phyloP scores from a whole-genome alignment of 108 stramenopile genomes.

The Mediolabrus comicus region DNA sequence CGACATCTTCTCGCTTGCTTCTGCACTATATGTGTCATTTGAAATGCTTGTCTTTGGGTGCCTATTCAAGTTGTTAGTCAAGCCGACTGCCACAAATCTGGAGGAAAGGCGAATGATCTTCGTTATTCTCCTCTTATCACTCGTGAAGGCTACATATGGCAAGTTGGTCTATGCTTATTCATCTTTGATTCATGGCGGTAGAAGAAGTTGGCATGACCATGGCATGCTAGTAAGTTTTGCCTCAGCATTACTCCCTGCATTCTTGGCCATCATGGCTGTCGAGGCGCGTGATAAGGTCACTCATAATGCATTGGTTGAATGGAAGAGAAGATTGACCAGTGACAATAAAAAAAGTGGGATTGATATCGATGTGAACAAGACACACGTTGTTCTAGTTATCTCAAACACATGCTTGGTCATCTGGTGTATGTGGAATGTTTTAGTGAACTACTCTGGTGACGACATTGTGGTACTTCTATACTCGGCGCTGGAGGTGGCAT shows the following conservation, averaged over 20 bases:
- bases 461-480: constrained; percentile 19
- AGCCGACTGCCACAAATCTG: neutral
- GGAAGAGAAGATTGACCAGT: constrained; percentile 4
- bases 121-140: constrained; percentile 7
- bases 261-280: constrained; percentile 13
- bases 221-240: neutral
- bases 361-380: constrained; percentile 3
- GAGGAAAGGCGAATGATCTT: constrained; percentile 7
- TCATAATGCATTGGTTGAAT: neutral
- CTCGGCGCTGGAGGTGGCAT: neutral
- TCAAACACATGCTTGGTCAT: neutral
- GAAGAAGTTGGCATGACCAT: constrained; percentile 6
- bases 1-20: neutral
- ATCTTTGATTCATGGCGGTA: constrained; percentile 8
- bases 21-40: constrained; percentile 3
- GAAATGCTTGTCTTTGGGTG: neutral
- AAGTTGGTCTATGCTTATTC: constrained; percentile 21
- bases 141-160: constrained; percentile 25
- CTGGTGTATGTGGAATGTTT: constrained; percentile 36
- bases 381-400: neutral
- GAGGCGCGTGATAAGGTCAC: constrained; percentile 6
- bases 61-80: neutral
- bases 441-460: constrained; percentile 13
- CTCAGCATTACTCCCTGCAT: constrained; percentile 1
- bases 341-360: neutral